These are phyloP conservation scores for Solanum dulcamara DNA, from an alignment of 257 asterid species.

Conservation along the genomic window DNA sequence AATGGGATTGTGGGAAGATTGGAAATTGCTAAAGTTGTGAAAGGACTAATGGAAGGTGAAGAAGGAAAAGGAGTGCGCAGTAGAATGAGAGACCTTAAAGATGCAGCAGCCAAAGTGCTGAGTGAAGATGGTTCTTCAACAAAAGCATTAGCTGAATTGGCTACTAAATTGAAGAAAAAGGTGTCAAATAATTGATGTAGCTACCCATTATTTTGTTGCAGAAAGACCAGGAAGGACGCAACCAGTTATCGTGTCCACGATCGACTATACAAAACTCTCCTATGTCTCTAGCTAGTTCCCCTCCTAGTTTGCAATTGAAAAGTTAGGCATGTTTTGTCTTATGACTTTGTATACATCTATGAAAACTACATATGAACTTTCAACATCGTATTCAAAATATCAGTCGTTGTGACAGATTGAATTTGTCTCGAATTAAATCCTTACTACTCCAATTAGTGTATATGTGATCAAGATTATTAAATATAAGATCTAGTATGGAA, in stretches of 20 bases:
- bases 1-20: conserved; percentile 31
- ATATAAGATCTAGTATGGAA: no score
- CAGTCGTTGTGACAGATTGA: background rate
- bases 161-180: conserved; percentile 9
- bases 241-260: background rate
- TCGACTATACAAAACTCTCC: background rate
- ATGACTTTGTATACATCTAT: background rate
- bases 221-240: no score
- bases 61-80: conserved; percentile 44
- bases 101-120: conserved; percentile 27
- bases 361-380: background rate
- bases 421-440: background rate
- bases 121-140: conserved; percentile 19
- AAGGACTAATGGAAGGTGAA: conserved; percentile 55
- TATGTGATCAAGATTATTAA: background rate
- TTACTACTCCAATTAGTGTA: background rate
- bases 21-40: conserved; percentile 32
- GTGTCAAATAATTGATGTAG: background rate
- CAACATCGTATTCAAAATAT: background rate
- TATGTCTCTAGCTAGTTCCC: background rate
- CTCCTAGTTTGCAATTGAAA: background rate
- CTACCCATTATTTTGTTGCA: background rate
- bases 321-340: background rate
- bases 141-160: conserved; percentile 14
- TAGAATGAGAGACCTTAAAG: conserved; percentile 45